Conservation (phyloP, 2,329 filamentous ascomycete species). For the Rhytidhysteron rufulum region DNA sequence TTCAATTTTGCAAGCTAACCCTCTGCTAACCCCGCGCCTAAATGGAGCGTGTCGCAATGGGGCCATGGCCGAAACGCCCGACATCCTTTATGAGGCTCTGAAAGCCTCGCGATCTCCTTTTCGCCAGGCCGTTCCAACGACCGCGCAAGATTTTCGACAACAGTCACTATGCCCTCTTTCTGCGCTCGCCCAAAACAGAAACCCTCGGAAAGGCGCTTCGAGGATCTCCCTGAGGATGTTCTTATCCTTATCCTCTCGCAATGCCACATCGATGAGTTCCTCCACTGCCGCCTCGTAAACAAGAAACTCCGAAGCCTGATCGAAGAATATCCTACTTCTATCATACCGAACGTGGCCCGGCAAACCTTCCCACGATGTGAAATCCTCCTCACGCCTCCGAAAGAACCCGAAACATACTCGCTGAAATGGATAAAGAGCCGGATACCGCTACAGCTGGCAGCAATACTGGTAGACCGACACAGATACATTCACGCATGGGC, state of each 20-base stretch:
- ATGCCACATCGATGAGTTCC: constrained; percentile 26
- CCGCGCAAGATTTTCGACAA: too few relatives aligned
- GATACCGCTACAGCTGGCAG: constrained; percentile 25
- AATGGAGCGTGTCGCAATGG: neutral
- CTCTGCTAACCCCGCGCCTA: too few relatives aligned
- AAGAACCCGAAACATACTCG: constrained; percentile 7
- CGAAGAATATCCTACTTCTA: constrained; percentile 20
- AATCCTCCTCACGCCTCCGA: constrained; percentile 13
- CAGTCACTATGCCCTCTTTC: neutral
- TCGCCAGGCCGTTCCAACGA: too few relatives aligned
- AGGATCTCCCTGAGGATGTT: constrained; percentile 24
- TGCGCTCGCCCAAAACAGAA: neutral
- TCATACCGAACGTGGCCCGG: constrained; percentile 23
- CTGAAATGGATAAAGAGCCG: constrained; percentile 22
- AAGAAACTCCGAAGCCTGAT: constrained; percentile 19
- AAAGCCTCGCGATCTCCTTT: neutral
- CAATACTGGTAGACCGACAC: constrained; percentile 26
- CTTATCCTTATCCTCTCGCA: constrained; percentile 25
- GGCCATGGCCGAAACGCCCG: neutral
- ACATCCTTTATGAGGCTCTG: neutral
- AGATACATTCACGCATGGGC: constrained; percentile 17
- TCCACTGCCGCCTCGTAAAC: constrained; percentile 17
- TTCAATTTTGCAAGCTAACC: too few relatives aligned
- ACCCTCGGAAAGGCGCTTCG: constrained; percentile 3
- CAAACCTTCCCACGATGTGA: constrained; percentile 20